phyloP scores from a whole-genome alignment of 305 asterid species.

The Solanum aculeatissimum region DNA sequence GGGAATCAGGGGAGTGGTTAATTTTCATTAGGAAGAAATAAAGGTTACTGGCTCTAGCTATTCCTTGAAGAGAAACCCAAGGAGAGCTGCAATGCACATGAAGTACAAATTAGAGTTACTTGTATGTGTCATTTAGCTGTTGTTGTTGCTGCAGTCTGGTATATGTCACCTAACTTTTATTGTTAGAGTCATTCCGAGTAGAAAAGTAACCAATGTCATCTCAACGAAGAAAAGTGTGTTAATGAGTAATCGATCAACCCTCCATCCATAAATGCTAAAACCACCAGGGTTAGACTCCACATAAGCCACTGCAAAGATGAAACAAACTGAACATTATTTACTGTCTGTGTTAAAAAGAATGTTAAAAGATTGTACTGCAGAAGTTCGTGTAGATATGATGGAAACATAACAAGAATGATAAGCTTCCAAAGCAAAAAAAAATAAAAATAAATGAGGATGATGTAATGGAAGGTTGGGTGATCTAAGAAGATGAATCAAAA shows the following conservation, averaged over 20 bases:
- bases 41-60: not conserved
- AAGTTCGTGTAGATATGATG: not conserved
- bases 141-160: not conserved
- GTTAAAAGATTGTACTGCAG: not conserved
- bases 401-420: not conserved
- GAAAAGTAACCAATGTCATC: constrained; percentile 58
- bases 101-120: not conserved
- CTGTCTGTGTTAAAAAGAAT: not conserved
- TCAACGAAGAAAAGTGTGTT: constrained; percentile 69
- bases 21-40: not conserved
- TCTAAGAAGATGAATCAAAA: not conserved
- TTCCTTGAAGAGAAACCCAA: not conserved
- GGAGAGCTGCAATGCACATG: not conserved
- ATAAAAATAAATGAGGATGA: not conserved
- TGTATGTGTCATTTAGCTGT: not conserved
- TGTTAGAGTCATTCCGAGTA: constrained; percentile 49
- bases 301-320: constrained; percentile 55
- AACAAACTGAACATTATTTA: not conserved
- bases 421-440: not conserved
- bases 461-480: not conserved
- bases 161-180: not conserved
- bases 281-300: constrained; percentile 83
- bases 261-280: constrained; percentile 74
- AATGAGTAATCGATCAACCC: constrained; percentile 70
- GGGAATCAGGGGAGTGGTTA: not conserved